Conservation (phyloP, 2,329 filamentous ascomycete species). For the Fonsecaea multimorphosa region DNA sequence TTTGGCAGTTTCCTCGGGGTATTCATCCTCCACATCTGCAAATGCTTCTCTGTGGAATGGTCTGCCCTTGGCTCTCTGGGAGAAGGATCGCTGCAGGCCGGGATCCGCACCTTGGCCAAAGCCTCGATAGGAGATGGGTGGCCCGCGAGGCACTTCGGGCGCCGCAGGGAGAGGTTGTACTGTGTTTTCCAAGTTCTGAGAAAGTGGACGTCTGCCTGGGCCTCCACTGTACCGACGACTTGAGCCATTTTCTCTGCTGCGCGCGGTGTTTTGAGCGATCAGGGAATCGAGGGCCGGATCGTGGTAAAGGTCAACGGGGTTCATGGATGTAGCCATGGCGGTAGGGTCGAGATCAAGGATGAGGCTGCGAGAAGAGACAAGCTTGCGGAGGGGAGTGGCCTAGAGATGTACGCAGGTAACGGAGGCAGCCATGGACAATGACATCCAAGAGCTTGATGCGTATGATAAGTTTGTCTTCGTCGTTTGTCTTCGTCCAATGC, state of each 20-base stretch:
- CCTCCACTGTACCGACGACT: slow-evolving; percentile 19
- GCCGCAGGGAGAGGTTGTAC: slow-evolving; percentile 45
- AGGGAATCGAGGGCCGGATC: slow-evolving; percentile 37
- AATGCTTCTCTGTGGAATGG: slow-evolving; percentile 40
- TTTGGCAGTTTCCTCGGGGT: slow-evolving; percentile 12
- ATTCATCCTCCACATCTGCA: slow-evolving; percentile 31
- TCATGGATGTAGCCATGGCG: slow-evolving; percentile 36
- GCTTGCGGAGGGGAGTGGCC: neutral
- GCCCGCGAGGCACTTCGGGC: slow-evolving; percentile 66
- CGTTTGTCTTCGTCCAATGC: neutral
- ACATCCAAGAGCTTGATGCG: neutral
- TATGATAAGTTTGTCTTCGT: slow-evolving; percentile 1
- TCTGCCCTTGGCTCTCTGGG: slow-evolving; percentile 38
- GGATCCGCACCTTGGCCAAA: slow-evolving; percentile 53
- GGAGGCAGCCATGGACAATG: slow-evolving; percentile 14
- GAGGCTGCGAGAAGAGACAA: neutral
- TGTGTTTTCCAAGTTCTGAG: slow-evolving; percentile 18
- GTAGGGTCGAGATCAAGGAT: neutral
- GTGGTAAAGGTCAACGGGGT: slow-evolving; percentile 38
- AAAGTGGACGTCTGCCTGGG: slow-evolving; percentile 20
- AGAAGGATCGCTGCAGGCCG: slow-evolving; percentile 38
- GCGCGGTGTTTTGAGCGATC: slow-evolving; percentile 18
- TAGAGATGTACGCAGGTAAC: slow-evolving; percentile 1
- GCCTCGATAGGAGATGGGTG: slow-evolving; percentile 61
- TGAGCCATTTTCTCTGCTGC: slow-evolving; percentile 22